phyloP scores from a whole-genome alignment of 2,329 filamentous ascomycete species.

The Neoarthrinium moseri region DNA sequence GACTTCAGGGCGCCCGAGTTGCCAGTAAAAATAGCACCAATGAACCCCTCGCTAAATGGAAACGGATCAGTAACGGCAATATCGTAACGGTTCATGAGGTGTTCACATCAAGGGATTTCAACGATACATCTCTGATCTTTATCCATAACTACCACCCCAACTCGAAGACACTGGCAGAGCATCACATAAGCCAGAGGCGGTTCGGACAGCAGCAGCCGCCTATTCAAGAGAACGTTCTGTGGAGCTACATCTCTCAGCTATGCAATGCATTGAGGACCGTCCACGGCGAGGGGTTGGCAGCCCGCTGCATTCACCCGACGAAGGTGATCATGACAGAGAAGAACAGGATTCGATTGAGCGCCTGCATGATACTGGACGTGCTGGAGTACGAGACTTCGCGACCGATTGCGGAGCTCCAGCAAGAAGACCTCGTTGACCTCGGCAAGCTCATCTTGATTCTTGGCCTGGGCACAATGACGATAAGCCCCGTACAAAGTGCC shows the following conservation, averaged over 20 bases:
- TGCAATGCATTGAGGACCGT: slow-evolving; percentile 85
- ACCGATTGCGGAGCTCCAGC: slow-evolving; percentile 73
- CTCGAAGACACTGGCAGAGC: slow-evolving; percentile 84
- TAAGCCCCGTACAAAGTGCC: slow-evolving; percentile 64
- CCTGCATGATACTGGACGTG: slow-evolving; percentile 87
- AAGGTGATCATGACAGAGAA: slow-evolving; percentile 91
- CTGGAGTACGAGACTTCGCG: slow-evolving; percentile 74
- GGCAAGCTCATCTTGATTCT: slow-evolving; percentile 83
- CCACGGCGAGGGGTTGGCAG: slow-evolving; percentile 77
- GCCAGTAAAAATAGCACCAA: slow-evolving; percentile 83
- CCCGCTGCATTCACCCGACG: slow-evolving; percentile 79
- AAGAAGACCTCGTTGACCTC: slow-evolving; percentile 83
- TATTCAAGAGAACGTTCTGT: slow-evolving; percentile 73
- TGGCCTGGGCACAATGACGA: slow-evolving; percentile 64
- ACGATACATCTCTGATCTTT: slow-evolving; percentile 91
- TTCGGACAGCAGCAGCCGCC: slow-evolving; percentile 45
- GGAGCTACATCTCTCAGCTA: slow-evolving; percentile 91
- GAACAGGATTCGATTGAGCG: slow-evolving; percentile 83
- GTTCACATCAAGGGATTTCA: slow-evolving; percentile 90
- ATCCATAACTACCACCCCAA: slow-evolving; percentile 92
- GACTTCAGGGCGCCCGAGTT: slow-evolving; percentile 77
- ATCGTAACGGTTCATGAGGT: slow-evolving; percentile 87
- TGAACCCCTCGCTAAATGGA: slow-evolving; percentile 84
- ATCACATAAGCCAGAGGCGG: slow-evolving; percentile 60
- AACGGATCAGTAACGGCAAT: slow-evolving; percentile 75